Evolutionary conservation across 1,139 yeast genomes (phyloP).

Genomic region (Blastobotrys buckinghamii): DNA sequence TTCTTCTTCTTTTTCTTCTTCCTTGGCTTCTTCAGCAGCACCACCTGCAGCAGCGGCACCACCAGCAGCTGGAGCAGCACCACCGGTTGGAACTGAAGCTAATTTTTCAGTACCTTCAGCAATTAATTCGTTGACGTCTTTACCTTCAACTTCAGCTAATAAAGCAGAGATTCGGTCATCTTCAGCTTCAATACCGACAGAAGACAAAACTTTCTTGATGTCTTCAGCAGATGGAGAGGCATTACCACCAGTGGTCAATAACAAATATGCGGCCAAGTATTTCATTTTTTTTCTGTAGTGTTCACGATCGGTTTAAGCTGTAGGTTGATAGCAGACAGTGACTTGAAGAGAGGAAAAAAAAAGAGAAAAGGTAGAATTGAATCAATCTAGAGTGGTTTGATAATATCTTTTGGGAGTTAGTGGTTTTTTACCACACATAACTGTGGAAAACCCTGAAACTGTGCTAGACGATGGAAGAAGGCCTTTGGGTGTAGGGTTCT

Average conservation of each 20-base stretch:
- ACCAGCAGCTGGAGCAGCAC: constrained; percentile 77
- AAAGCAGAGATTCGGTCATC: constrained; percentile 80
- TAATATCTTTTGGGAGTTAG: neutral
- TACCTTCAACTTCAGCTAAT: constrained; percentile 90
- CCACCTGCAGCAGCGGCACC: constrained; percentile 63
- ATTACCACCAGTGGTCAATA: constrained; percentile 44
- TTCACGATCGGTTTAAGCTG: constrained; percentile 56
- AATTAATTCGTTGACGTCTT: constrained; percentile 83
- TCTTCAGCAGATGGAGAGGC: constrained; percentile 85
- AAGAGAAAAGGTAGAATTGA: neutral
- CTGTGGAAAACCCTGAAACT: too few relatives aligned
- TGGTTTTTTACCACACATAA: neutral
- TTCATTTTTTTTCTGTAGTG: constrained; percentile 31
- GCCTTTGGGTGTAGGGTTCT: too few relatives aligned
- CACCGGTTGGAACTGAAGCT: constrained; percentile 97
- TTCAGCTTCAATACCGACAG: constrained; percentile 96
- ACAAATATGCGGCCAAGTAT: constrained; percentile 46
- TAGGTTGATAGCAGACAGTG: constrained; percentile 46
- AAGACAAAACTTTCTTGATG: constrained; percentile 79
- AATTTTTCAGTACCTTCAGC: constrained; percentile 95
- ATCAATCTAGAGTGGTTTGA: neutral
- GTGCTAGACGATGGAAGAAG: too few relatives aligned
- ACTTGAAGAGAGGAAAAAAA: constrained; percentile 37
- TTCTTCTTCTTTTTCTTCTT: constrained; percentile 57
- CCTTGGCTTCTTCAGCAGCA: constrained; percentile 71